These are phyloP conservation scores for Pterocarpus santalinus DNA, from an alignment of 306 rosid genomes.

Conservation along the genomic window DNA sequence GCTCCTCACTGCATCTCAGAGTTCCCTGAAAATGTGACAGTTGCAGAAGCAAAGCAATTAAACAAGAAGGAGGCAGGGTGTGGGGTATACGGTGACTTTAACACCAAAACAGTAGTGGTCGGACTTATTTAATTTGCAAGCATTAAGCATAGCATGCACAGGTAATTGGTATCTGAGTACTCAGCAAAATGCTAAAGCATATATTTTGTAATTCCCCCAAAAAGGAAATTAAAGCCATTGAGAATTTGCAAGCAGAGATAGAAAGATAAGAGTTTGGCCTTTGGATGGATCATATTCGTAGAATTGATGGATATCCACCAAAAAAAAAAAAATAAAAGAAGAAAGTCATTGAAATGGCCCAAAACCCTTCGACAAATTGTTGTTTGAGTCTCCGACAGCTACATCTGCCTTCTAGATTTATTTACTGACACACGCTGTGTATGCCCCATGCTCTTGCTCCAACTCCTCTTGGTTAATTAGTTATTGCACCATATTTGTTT, in stretches of 20 bases:
- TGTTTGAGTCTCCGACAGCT: slow-evolving; percentile 50
- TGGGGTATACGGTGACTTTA: background rate
- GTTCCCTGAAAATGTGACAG: background rate
- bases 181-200: background rate
- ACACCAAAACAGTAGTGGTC: slow-evolving; percentile 8
- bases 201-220: background rate
- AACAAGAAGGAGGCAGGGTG: background rate
- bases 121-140: background rate
- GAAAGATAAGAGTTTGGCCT: background rate
- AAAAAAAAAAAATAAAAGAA: no score
- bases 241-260: background rate
- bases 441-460: background rate
- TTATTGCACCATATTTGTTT: background rate
- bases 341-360: slow-evolving; percentile 15
- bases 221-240: background rate
- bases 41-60: background rate
- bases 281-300: background rate
- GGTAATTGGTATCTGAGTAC: background rate
- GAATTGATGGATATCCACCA: background rate
- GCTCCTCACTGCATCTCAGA: background rate
- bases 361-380: slow-evolving; percentile 47
- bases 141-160: slow-evolving; percentile 6
- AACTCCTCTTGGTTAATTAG: background rate
- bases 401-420: slow-evolving; percentile 42
- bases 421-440: slow-evolving; percentile 4